phyloP scores from a whole-genome alignment of 345 rosid species.

The Bruguiera gymnorhiza region DNA sequence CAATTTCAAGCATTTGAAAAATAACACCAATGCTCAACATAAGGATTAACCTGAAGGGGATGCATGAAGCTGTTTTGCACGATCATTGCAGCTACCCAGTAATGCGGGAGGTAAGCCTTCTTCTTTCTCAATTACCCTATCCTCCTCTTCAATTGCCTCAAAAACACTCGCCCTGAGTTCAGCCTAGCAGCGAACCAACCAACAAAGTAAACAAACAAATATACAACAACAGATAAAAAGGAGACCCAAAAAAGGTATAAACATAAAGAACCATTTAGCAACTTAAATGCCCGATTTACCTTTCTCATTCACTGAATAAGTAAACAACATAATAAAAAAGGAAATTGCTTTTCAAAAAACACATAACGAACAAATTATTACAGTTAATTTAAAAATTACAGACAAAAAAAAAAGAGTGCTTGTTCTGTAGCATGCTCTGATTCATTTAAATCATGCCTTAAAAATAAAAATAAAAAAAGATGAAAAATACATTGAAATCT shows the following conservation, averaged over 20 bases:
- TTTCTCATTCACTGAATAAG: slow-evolving; percentile 3
- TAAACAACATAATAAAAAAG: slow-evolving; percentile 1
- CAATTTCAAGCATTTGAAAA: neutral
- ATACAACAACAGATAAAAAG: neutral
- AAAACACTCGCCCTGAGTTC: slow-evolving; percentile 97
- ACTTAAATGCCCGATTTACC: neutral
- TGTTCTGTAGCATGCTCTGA: too few species aligned
- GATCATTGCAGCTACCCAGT: slow-evolving; percentile 92
- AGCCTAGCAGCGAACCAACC: slow-evolving; percentile 45
- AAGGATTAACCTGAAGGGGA: slow-evolving; percentile 73
- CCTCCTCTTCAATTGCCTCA: slow-evolving; percentile 98
- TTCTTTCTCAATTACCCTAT: slow-evolving; percentile 63
- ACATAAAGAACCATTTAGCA: neutral
- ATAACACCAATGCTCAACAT: neutral
- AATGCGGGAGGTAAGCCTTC: slow-evolving; percentile 87
- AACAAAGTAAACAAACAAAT: neutral
- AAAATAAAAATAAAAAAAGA: too few species aligned
- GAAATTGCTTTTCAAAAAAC: neutral
- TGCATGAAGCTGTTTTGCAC: slow-evolving; percentile 88
- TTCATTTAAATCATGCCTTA: too few species aligned
- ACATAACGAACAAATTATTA: neutral
- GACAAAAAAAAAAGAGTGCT: too few species aligned
- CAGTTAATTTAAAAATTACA: neutral
- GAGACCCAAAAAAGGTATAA: slow-evolving; percentile 1
- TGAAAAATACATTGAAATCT: too few species aligned